Base-by-base conservation (phyloP, 495 filamentous ascomycete genomes). In the Aspergillus bertholletiae region DNA sequence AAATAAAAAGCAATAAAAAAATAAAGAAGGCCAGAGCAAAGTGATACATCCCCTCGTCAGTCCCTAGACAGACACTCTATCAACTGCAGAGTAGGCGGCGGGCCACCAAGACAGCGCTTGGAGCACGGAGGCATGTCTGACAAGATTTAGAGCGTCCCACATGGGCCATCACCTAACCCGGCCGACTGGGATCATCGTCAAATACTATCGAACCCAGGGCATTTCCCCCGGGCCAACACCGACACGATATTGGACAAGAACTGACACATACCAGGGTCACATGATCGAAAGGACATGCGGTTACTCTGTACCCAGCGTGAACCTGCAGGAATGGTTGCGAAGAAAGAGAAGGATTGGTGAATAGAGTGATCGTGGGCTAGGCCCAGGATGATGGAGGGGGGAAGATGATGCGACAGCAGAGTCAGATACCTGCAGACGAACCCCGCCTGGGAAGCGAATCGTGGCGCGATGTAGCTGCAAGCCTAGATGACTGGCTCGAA, bases 281-380 rank as follows among this genome's bases (percentile, higher is more conserved):
- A 75, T 75, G 73, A 75, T 69, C 65, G 58, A 63, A 56, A 21
- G 30, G 51, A 47, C 57, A 67, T 75, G 73, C 73, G 73, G 58
- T 61, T 63, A 64, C 59, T 65, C 69, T 68, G 60, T 63, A 64
- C 59, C 66, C 69, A 69, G 60, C 59, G 65, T 59, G 60, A 69
- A 70, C 66, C 67, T 73, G 72, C 72, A 72, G 65, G 57, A 60
- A 28, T 41, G 30, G 35, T 50, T 53, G 60, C 28, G 35, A 53
- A 24, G 39, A 46, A 46, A 52, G 53, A 53, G 57, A 65, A 59
- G 55, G 62, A 68, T 61, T 68, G 59, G 57, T 43, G 58, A 57
- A 51, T 28, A 59, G 48, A 43, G 37, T 12, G 48, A 46, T 47
- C 49, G 51, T 27, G 45, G 46, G 48, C 40, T 55, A 35, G 26